These are phyloP conservation scores for Erythrobasidium yunnanense DNA, from an alignment of 768 basidiomycete species.

Conservation along the genomic window DNA sequence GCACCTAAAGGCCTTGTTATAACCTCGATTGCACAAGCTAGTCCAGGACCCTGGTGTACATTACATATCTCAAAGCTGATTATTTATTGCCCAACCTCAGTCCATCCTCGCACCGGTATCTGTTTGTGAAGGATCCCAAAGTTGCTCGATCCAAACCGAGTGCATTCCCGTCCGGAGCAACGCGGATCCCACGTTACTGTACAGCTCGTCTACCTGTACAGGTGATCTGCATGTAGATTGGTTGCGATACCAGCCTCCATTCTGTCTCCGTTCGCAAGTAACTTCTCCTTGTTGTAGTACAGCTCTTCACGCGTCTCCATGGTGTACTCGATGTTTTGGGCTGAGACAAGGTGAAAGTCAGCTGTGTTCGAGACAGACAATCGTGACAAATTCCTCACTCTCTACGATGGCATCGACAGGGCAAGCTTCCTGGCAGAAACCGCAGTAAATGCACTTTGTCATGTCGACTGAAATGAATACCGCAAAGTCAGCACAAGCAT, in stretches of 20 bases:
- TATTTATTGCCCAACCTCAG: too few species aligned
- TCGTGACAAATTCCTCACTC: constrained; percentile 49
- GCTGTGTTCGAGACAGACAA: background rate
- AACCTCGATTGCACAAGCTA: too few species aligned
- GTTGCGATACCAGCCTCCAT: constrained; percentile 97
- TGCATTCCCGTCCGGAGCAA: too few species aligned
- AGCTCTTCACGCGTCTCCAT: constrained; percentile 97
- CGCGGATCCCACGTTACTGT: too few species aligned
- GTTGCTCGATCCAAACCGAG: too few species aligned
- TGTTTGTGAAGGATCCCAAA: too few species aligned
- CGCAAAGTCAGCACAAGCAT: constrained; percentile 1
- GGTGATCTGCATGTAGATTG: constrained; percentile 48
- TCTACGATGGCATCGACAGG: constrained; percentile 99
- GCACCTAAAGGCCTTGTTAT: too few species aligned
- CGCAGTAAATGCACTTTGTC: constrained; percentile 99
- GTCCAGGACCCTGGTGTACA: too few species aligned
- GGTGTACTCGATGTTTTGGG: constrained; percentile 94
- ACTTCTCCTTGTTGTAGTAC: constrained; percentile 97
- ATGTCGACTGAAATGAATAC: constrained; percentile 73
- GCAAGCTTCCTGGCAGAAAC: constrained; percentile 98
- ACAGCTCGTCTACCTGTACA: constrained; percentile 3
- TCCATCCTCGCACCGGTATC: too few species aligned
- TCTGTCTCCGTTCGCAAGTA: constrained; percentile 64
- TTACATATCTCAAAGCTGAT: too few species aligned
- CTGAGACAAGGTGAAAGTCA: constrained; percentile 44